Conservation (phyloP, 331 rosid species). For the Saraca asoca region DNA sequence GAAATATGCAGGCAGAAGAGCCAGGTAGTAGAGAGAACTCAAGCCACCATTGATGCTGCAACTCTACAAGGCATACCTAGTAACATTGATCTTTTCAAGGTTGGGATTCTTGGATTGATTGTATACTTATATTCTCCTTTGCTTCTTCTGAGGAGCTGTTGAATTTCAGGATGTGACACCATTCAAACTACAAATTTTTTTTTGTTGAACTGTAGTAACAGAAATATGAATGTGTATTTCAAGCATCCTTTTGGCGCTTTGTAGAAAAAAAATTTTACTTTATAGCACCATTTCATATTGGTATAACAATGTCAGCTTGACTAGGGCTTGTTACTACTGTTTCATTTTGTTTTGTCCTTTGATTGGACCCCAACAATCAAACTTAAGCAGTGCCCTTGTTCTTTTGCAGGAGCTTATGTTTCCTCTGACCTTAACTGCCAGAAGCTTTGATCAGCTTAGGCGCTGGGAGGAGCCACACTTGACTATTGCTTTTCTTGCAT, state of each 20-base stretch:
- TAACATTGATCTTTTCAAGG: slow-evolving; percentile 97
- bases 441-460: slow-evolving; percentile 75
- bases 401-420: slow-evolving; percentile 77
- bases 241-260: not conserved
- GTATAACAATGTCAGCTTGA: slow-evolving; percentile 17
- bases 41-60: slow-evolving; percentile 96
- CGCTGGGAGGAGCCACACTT: slow-evolving; percentile 87
- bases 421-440: slow-evolving; percentile 60
- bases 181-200: slow-evolving; percentile 1
- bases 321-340: not conserved
- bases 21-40: slow-evolving; percentile 78
- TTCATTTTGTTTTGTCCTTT: slow-evolving; percentile 26
- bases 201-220: not conserved
- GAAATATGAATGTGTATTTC: not conserved
- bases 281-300: slow-evolving; percentile 7
- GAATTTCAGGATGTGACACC: slow-evolving; percentile 14
- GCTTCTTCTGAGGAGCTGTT: slow-evolving; percentile 24
- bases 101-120: slow-evolving; percentile 38
- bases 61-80: slow-evolving; percentile 90
- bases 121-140: slow-evolving; percentile 16
- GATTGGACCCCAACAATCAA: slow-evolving; percentile 9
- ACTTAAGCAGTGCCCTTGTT: slow-evolving; percentile 22
- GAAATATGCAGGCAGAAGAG: slow-evolving; percentile 57
- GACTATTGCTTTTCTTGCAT: slow-evolving; percentile 75
- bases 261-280: not conserved